Evolutionary conservation across 1,139 yeast genomes (phyloP).

Genomic region (Ogataea hybrid): DNA sequence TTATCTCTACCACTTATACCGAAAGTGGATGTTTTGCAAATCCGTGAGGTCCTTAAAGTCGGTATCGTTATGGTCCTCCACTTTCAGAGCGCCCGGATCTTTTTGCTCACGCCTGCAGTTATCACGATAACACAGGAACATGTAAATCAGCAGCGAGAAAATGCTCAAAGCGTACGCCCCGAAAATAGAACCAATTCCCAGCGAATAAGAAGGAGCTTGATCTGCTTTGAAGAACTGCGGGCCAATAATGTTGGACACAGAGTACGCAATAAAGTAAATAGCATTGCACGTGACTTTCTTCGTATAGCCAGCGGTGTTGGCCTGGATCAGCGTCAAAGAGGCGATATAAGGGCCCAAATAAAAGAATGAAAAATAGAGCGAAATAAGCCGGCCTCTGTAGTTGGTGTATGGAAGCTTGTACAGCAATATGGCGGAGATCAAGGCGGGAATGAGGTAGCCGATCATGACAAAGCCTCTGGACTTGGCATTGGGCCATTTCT

Average conservation of each 20-base stretch:
- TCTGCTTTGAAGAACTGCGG: constrained; percentile 60
- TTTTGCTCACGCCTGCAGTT: constrained; percentile 30
- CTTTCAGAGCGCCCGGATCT: constrained; percentile 11
- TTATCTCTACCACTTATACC: constrained; percentile 37
- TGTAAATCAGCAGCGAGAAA: constrained; percentile 28
- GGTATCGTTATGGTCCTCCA: constrained; percentile 14
- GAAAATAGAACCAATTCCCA: constrained; percentile 50
- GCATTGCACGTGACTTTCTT: constrained; percentile 62
- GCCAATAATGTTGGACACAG: constrained; percentile 67
- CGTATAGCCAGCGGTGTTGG: constrained; percentile 38
- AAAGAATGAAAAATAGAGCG: constrained; percentile 22
- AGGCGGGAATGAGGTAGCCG: constrained; percentile 13
- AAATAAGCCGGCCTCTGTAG: constrained; percentile 15
- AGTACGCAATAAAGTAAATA: constrained; percentile 57
- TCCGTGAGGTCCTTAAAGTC: constrained; percentile 57
- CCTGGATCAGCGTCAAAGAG: constrained; percentile 19
- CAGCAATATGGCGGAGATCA: constrained; percentile 15
- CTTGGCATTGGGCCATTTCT: constrained; percentile 13
- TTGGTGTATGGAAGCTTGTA: constrained; percentile 17
- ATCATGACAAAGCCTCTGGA: constrained; percentile 21
- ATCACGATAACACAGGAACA: constrained; percentile 35
- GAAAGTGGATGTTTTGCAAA: constrained; percentile 59
- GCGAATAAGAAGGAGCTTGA: constrained; percentile 53
- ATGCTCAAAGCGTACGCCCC: constrained; percentile 31
- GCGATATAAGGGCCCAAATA: constrained; percentile 25